Percentiles rank a stretch among this genome's conserved stretches.
Evolutionary conservation across 1,284 basidiomycete species (phyloP).

Genomic region (Wolfiporia cocos): DNA sequence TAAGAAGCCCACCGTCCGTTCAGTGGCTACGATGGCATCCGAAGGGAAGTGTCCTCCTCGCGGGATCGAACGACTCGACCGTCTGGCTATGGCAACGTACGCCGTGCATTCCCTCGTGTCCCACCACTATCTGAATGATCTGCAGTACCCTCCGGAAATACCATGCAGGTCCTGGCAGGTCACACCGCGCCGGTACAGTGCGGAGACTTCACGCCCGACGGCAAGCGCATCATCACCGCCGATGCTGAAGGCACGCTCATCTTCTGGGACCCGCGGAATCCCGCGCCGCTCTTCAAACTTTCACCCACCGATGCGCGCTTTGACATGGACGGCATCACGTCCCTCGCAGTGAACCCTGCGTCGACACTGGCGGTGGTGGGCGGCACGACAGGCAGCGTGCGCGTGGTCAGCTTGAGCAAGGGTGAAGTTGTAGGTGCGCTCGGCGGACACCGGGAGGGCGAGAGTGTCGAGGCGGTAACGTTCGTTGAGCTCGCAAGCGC

Average conservation of each 20-base stretch:
- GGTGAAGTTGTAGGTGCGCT: conserved; percentile 81
- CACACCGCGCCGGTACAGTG: conserved; percentile 85
- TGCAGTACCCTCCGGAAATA: conserved; percentile 87
- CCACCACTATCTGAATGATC: conserved; percentile 1
- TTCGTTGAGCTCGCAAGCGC: conserved; percentile 77
- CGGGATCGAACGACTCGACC: conserved; percentile 90
- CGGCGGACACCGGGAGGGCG: conserved; percentile 81
- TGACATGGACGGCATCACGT: conserved; percentile 76
- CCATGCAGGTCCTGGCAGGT: conserved; percentile 94
- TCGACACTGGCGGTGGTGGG: conserved; percentile 89
- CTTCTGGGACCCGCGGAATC: conserved; percentile 87
- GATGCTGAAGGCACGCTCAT: conserved; percentile 83
- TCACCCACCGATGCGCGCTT: conserved; percentile 71
- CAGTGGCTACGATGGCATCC: conserved; percentile 98
- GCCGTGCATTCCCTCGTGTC: conserved; percentile 17
- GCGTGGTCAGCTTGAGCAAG: conserved; percentile 82
- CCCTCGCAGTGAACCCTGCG: conserved; percentile 78
- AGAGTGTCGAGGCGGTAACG: conserved; percentile 85
- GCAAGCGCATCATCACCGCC: conserved; percentile 85
- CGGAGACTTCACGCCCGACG: conserved; percentile 91
- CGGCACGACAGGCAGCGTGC: conserved; percentile 76
- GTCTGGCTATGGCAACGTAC: conserved; percentile 98
- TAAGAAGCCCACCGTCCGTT: conserved; percentile 4
- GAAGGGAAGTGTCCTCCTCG: conserved; percentile 83
- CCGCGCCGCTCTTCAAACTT: conserved; percentile 79